A percentile compares a stretch with the other conserved stretches of the same genome.
These are phyloP conservation scores for Cupressus sempervirens DNA, from an alignment of 75 land plant species.

Conservation along the genomic window DNA sequence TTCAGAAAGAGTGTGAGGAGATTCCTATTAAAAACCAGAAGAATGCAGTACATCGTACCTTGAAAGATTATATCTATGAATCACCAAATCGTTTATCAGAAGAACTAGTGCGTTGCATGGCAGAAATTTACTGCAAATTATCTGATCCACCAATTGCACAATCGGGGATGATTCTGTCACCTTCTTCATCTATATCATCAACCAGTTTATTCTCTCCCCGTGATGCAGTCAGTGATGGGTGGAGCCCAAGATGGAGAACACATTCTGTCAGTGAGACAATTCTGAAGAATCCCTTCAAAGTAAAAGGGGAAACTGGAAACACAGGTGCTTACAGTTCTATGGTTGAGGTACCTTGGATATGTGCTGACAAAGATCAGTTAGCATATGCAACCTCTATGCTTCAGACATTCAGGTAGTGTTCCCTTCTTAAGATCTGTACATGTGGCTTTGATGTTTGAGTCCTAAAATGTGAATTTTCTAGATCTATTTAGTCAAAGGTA, in stretches of 20 bases:
- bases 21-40: slow-evolving; percentile 1
- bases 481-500: neutral
- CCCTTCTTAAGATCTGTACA: neutral
- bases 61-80: slow-evolving; percentile 58
- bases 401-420: slow-evolving; percentile 54
- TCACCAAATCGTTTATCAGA: slow-evolving; percentile 83
- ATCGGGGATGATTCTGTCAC: slow-evolving; percentile 31
- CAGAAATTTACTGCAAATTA: slow-evolving; percentile 68
- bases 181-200: slow-evolving; percentile 42
- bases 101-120: slow-evolving; percentile 83
- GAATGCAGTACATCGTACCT: slow-evolving; percentile 17
- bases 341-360: slow-evolving; percentile 61
- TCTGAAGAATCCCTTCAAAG: slow-evolving; percentile 13
- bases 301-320: slow-evolving; percentile 5
- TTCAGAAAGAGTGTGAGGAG: slow-evolving; percentile 8
- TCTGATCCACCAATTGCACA: slow-evolving; percentile 28
- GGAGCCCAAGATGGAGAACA: slow-evolving; percentile 13
- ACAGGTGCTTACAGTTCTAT: slow-evolving; percentile 25
- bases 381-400: slow-evolving; percentile 61
- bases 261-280: slow-evolving; percentile 5
- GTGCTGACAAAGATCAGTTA: slow-evolving; percentile 50
- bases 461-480: neutral
- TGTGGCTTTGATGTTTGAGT: neutral
- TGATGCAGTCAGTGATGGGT: slow-evolving; percentile 17
- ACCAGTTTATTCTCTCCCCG: slow-evolving; percentile 29